phyloP scores from a whole-genome alignment of 129 eudicot species.

The Chrysanthemum makinoi region DNA sequence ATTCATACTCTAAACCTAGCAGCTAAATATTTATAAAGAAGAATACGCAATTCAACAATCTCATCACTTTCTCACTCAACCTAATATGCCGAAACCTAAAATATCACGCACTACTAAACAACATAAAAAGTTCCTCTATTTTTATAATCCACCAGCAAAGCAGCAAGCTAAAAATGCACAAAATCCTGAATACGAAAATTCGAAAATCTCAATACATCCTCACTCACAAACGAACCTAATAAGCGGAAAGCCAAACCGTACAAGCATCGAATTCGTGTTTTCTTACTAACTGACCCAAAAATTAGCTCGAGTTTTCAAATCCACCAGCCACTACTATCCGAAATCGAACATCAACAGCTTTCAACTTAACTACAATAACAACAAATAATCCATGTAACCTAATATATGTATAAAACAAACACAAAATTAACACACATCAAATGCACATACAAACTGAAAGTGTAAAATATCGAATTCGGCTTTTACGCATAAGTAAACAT shows the following conservation, averaged over 20 bases:
- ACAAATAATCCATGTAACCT: background rate
- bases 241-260: too few relatives aligned
- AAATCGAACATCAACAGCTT: background rate
- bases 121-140: slow-evolving; percentile 10
- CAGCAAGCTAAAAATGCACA: too few relatives aligned
- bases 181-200: too few relatives aligned
- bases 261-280: too few relatives aligned
- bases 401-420: background rate
- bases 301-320: too few relatives aligned
- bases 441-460: background rate
- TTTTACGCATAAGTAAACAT: too few relatives aligned
- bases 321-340: too few relatives aligned
- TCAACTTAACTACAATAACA: slow-evolving; percentile 6
- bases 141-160: slow-evolving; percentile 15
- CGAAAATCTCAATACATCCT: too few relatives aligned
- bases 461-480: too few relatives aligned
- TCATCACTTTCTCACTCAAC: slow-evolving; percentile 10
- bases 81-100: slow-evolving; percentile 1
- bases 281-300: too few relatives aligned
- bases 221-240: too few relatives aligned
- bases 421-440: slow-evolving; percentile 2
- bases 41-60: slow-evolving; percentile 9
- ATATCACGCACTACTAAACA: background rate
- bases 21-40: background rate
- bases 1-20: background rate